Conservation (phyloP, 1,284 basidiomycete species). For the Nidula niveotomentosa region DNA sequence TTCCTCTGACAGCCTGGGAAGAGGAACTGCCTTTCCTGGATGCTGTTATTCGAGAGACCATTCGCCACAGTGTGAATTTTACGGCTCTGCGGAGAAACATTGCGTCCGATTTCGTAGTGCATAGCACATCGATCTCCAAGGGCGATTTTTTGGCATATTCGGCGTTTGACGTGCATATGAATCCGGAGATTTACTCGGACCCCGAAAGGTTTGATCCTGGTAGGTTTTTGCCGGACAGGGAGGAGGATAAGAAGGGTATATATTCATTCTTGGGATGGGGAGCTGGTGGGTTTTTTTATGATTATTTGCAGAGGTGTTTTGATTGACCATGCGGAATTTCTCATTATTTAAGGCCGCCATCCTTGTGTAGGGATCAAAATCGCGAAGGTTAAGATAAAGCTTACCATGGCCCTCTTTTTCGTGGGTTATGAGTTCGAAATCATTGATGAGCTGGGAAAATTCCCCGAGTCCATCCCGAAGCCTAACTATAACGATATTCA, state of each 20-base stretch:
- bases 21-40: slow-evolving; percentile 24
- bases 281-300: slow-evolving; percentile 19
- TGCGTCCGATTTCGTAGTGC: slow-evolving; percentile 5
- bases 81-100: slow-evolving; percentile 22
- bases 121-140: slow-evolving; percentile 11
- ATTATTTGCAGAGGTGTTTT: slow-evolving; percentile 1
- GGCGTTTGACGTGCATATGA: slow-evolving; percentile 27
- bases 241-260: slow-evolving; percentile 25
- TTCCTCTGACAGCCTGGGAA: slow-evolving; percentile 26
- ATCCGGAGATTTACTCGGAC: slow-evolving; percentile 30
- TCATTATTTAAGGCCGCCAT: slow-evolving; percentile 22
- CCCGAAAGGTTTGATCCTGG: slow-evolving; percentile 32
- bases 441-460: slow-evolving; percentile 24
- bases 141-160: slow-evolving; percentile 26
- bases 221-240: slow-evolving; percentile 20
- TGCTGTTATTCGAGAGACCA: slow-evolving; percentile 22
- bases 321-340: background rate
- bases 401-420: slow-evolving; percentile 29
- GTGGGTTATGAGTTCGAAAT: slow-evolving; percentile 28
- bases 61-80: slow-evolving; percentile 16
- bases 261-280: slow-evolving; percentile 35
- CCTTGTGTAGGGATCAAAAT: slow-evolving; percentile 32
- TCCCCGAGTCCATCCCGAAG: slow-evolving; percentile 15
- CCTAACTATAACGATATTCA: slow-evolving; percentile 27
- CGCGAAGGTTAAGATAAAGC: slow-evolving; percentile 36